Evolutionary conservation across 257 asterid species (phyloP).

Genomic region (Nicotiana tabacum): DNA sequence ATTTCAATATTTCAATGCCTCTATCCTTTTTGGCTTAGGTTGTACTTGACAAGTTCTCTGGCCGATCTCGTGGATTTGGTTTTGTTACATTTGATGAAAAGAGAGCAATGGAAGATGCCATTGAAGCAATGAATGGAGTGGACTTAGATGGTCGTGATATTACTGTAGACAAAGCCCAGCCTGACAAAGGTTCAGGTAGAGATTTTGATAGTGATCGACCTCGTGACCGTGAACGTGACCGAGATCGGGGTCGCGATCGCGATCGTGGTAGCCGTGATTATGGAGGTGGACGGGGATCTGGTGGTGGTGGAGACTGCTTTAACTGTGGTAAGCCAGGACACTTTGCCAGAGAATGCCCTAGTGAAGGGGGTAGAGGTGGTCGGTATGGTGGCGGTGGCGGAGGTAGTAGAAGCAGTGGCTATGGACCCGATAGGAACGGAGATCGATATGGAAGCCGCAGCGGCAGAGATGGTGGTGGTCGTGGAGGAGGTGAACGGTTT

Average conservation of each 20-base stretch:
- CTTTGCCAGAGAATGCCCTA: constrained; percentile 94
- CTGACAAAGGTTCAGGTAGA: constrained; percentile 63
- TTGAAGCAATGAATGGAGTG: constrained; percentile 84
- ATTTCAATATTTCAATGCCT: not conserved
- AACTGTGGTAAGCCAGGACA: constrained; percentile 97
- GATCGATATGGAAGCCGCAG: constrained; percentile 71
- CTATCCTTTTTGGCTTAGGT: constrained; percentile 38
- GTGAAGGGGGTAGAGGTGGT: constrained; percentile 59
- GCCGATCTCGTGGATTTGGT: constrained; percentile 93
- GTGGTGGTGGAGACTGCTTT: constrained; percentile 87
- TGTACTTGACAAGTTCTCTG: constrained; percentile 66
- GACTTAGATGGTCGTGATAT: constrained; percentile 84
- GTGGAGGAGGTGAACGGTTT: constrained; percentile 67
- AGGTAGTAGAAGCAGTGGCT: constrained; percentile 45
- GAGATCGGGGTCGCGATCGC: constrained; percentile 42
- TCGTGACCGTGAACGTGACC: constrained; percentile 58
- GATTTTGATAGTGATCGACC: constrained; percentile 53
- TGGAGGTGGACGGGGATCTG: constrained; percentile 71
- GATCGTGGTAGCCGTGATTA: constrained; percentile 51
- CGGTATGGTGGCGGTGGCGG: constrained; percentile 70
- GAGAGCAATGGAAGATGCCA: constrained; percentile 86
- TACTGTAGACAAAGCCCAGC: constrained; percentile 85
- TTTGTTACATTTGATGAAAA: constrained; percentile 88
- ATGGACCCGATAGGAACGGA: constrained; percentile 87
- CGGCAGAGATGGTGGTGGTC: constrained; percentile 57